phyloP scores from a whole-genome alignment of 2,329 filamentous ascomycete species.

The Harringtonia lauricola region DNA sequence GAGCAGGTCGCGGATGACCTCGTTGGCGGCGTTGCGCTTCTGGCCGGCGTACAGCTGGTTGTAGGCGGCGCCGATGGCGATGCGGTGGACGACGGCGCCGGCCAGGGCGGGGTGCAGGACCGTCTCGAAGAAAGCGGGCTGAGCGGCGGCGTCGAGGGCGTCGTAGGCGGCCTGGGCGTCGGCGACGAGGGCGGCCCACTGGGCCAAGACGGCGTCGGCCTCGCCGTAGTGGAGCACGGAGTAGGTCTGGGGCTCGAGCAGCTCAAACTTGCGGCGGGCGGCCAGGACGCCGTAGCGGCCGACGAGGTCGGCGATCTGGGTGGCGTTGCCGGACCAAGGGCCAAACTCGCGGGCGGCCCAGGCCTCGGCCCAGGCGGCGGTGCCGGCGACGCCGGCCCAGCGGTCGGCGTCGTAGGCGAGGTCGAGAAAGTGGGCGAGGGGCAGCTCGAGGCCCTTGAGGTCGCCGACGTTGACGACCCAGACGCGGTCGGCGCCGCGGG shows the following conservation, averaged over 20 bases:
- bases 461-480: conserved; percentile 61
- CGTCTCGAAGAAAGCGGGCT: conserved; percentile 52
- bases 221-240: conserved; percentile 54
- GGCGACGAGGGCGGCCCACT: conserved; percentile 41
- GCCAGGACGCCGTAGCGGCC: conserved; percentile 44
- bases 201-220: conserved; percentile 42
- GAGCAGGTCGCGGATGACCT: conserved; percentile 39
- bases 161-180: conserved; percentile 46
- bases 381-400: conserved; percentile 41
- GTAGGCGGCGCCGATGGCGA: conserved; percentile 35
- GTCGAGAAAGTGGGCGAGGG: conserved; percentile 57
- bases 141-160: conserved; percentile 33
- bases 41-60: conserved; percentile 43
- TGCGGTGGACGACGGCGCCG: conserved; percentile 43
- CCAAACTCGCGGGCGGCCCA: conserved; percentile 46
- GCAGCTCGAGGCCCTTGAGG: conserved; percentile 52
- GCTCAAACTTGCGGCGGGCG: conserved; percentile 50
- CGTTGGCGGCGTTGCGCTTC: conserved; percentile 43
- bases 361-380: conserved; percentile 41
- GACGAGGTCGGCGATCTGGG: conserved; percentile 38
- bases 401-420: conserved; percentile 52
- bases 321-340: conserved; percentile 25
- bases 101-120: conserved; percentile 49
- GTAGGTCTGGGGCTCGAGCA: conserved; percentile 46
- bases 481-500: conserved; percentile 45